Evolutionary conservation across 1,284 basidiomycete genomes (phyloP).

Genomic region (Mycosarcoma maydis): DNA sequence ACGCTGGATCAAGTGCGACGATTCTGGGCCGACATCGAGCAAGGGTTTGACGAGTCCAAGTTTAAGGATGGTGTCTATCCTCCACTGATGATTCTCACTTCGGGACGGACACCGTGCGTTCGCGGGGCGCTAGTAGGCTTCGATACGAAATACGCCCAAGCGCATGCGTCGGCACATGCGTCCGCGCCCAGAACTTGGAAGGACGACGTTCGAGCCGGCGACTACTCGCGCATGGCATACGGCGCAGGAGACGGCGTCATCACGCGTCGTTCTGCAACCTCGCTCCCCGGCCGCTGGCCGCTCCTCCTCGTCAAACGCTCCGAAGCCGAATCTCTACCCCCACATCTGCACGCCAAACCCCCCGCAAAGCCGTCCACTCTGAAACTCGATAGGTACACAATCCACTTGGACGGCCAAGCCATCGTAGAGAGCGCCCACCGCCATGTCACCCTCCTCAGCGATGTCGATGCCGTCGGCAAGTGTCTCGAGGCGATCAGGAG

Average conservation of each 20-base stretch:
- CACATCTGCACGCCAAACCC: constrained; percentile 7
- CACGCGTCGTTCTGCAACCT: constrained; percentile 52
- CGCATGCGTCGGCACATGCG: too few species aligned
- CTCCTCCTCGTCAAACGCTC: constrained; percentile 23
- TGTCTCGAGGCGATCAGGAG: constrained; percentile 35
- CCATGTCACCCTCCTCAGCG: constrained; percentile 60
- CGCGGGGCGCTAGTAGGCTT: constrained; percentile 60
- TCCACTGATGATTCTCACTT: constrained; percentile 62
- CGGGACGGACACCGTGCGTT: constrained; percentile 61
- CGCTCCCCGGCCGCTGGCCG: constrained; percentile 53
- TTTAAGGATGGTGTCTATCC: constrained; percentile 50
- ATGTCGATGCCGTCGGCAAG: constrained; percentile 45
- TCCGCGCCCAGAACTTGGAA: constrained; percentile 20
- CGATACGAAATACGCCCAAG: not conserved
- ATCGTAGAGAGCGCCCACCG: constrained; percentile 55
- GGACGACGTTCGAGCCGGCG: constrained; percentile 34
- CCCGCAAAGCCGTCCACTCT: too few species aligned
- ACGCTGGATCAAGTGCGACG: constrained; percentile 45
- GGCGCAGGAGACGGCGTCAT: constrained; percentile 65
- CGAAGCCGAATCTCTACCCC: constrained; percentile 26
- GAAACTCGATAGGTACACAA: constrained; percentile 22
- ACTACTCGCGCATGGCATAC: constrained; percentile 51
- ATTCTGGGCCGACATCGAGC: constrained; percentile 58
- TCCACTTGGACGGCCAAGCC: constrained; percentile 42
- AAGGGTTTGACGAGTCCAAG: constrained; percentile 41